These are phyloP conservation scores for Exserohilum turcica DNA, from an alignment of 2,329 filamentous ascomycete species.

Conservation along the genomic window DNA sequence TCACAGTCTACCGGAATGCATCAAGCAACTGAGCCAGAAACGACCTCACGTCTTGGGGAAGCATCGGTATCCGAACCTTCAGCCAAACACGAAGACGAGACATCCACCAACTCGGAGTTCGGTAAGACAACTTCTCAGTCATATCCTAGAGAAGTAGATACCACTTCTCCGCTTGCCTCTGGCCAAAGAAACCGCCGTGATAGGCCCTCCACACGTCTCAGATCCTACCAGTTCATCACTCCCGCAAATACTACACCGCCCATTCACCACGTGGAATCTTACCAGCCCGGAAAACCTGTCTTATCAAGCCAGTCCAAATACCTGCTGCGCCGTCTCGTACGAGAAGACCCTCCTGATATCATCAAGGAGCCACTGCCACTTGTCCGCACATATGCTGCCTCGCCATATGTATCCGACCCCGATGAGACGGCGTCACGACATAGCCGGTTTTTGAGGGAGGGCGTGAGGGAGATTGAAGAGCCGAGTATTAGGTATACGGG, in stretches of 20 bases:
- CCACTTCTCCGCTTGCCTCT: not conserved
- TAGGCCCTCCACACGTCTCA: not conserved
- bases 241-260: not conserved
- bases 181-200: not conserved
- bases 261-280: not conserved
- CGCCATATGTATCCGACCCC: conserved; percentile 5
- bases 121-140: conserved; percentile 5
- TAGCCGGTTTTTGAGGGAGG: conserved; percentile 10
- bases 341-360: not conserved
- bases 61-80: not conserved
- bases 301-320: conserved; percentile 1
- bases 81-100: conserved; percentile 4
- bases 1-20: not conserved
- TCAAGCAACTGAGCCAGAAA: not conserved
- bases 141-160: conserved; percentile 1
- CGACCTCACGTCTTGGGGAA: not conserved
- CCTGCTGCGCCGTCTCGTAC: conserved; percentile 4
- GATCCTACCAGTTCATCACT: conserved; percentile 6
- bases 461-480: conserved; percentile 3
- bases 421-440: conserved; percentile 2
- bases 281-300: conserved; percentile 2
- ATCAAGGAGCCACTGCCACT: not conserved
- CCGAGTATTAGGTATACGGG: conserved; percentile 2
- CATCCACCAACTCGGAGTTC: not conserved
- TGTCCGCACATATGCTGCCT: conserved; percentile 8